Conservation (phyloP, 2,329 filamentous ascomycete genomes). For the Magnaporthiopsis rhizophila region DNA sequence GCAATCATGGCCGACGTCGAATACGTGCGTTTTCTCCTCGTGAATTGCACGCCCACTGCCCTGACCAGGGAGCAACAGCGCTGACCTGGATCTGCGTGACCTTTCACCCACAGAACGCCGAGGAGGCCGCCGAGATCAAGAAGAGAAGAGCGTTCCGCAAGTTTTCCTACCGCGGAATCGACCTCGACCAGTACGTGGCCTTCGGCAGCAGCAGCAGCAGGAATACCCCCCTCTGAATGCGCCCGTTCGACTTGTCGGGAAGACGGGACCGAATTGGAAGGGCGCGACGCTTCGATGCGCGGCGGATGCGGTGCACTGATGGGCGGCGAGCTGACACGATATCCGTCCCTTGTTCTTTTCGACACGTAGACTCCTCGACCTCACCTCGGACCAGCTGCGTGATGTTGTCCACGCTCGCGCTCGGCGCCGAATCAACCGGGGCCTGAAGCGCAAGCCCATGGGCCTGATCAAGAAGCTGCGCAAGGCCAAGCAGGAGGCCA, state of each 20-base stretch:
- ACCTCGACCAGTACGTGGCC: conserved; percentile 92
- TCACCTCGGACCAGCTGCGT: conserved; percentile 95
- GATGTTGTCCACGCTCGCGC: conserved; percentile 99
- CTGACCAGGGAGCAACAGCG: neutral
- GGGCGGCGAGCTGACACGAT: neutral
- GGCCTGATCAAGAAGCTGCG: conserved; percentile 99
- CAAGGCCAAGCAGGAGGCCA: conserved; percentile 97
- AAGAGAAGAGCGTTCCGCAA: conserved; percentile 99
- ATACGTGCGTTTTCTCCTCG: conserved; percentile 11
- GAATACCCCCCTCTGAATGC: neutral
- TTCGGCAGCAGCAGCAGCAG: neutral
- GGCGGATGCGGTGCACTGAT: neutral
- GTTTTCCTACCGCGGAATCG: conserved; percentile 99
- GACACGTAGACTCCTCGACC: conserved; percentile 79
- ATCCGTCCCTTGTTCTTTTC: neutral
- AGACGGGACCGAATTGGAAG: neutral
- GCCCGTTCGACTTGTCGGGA: neutral
- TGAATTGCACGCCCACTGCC: neutral
- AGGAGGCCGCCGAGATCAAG: conserved; percentile 99
- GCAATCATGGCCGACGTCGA: conserved; percentile 11
- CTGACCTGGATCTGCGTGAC: conserved; percentile 12
- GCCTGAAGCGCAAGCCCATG: conserved; percentile 99
- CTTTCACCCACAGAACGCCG: conserved; percentile 63
- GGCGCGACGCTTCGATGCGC: neutral
- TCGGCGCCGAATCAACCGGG: conserved; percentile 98